phyloP scores from a whole-genome alignment of 225 moss, liverwort and hornwort genomes.

The Takakia lepidozioides region DNA sequence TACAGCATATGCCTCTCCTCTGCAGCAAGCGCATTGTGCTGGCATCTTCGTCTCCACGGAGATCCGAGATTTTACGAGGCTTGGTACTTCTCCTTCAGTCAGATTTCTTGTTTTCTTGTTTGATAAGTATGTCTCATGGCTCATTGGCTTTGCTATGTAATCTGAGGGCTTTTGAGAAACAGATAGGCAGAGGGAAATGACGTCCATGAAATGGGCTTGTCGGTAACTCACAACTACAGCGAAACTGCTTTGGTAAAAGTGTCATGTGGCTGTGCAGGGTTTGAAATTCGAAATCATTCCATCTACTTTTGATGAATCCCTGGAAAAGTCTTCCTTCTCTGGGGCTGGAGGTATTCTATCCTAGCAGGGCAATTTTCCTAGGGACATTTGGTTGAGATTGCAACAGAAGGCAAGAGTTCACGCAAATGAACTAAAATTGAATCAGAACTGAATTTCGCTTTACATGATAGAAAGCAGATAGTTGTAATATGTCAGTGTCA shows the following conservation, averaged over 20 bases:
- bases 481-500: not conserved
- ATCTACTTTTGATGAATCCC: slow-evolving; percentile 84
- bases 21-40: slow-evolving; percentile 77
- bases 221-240: no score
- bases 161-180: not conserved
- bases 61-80: slow-evolving; percentile 86
- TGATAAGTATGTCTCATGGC: not conserved
- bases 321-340: slow-evolving; percentile 69
- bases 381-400: not conserved
- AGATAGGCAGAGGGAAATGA: no score
- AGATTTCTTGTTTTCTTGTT: not conserved
- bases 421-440: not conserved
- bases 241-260: slow-evolving; percentile 3
- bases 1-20: slow-evolving; percentile 90
- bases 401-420: no score
- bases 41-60: slow-evolving; percentile 91
- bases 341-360: slow-evolving; percentile 65
- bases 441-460: not conserved
- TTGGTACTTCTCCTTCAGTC: slow-evolving; percentile 27
- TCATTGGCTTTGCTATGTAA: not conserved
- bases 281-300: slow-evolving; percentile 71
- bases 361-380: not conserved
- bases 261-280: slow-evolving; percentile 40
- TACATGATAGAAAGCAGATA: no score
- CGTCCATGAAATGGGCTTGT: not conserved